Evolutionary conservation across 2,329 filamentous ascomycete species (phyloP).

Genomic region (Exophiala aquamarina): DNA sequence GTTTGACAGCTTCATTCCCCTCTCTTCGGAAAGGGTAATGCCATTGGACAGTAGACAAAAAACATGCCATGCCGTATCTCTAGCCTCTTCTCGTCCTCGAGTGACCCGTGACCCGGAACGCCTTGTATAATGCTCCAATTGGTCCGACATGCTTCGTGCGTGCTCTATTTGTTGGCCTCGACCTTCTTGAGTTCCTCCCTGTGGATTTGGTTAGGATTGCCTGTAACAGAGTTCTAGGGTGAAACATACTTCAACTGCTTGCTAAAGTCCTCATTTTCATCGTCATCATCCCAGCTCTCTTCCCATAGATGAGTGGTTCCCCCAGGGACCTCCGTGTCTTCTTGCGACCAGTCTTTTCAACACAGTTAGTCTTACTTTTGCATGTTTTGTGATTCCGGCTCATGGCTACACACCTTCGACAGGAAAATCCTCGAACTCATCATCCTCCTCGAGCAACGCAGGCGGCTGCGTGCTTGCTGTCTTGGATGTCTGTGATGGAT

Average conservation of each 20-base stretch:
- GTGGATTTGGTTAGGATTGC: not conserved
- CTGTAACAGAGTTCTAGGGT: not conserved
- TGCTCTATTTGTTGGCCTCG: constrained; percentile 50
- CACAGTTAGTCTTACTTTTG: not conserved
- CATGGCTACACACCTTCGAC: constrained; percentile 74
- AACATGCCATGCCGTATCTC: constrained; percentile 8
- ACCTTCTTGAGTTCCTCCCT: constrained; percentile 91
- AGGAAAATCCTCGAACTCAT: constrained; percentile 99
- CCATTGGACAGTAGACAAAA: constrained; percentile 9
- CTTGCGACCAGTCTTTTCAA: constrained; percentile 79
- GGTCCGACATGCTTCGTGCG: too few species aligned
- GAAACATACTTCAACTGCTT: constrained; percentile 80
- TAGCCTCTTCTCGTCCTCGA: constrained; percentile 7
- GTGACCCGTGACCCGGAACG: constrained; percentile 10
- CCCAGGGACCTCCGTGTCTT: constrained; percentile 69
- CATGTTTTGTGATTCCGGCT: not conserved
- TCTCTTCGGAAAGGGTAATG: constrained; percentile 11
- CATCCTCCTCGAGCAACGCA: constrained; percentile 85
- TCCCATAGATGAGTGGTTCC: constrained; percentile 87
- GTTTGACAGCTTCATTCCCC: constrained; percentile 13
- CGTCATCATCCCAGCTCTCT: constrained; percentile 99
- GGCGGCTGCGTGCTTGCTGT: constrained; percentile 58
- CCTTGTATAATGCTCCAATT: constrained; percentile 34
- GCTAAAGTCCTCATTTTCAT: constrained; percentile 94
- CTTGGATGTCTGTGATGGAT: constrained; percentile 47